Conservation (phyloP, 257 asterid genomes). For the Penstemon eatonii region DNA sequence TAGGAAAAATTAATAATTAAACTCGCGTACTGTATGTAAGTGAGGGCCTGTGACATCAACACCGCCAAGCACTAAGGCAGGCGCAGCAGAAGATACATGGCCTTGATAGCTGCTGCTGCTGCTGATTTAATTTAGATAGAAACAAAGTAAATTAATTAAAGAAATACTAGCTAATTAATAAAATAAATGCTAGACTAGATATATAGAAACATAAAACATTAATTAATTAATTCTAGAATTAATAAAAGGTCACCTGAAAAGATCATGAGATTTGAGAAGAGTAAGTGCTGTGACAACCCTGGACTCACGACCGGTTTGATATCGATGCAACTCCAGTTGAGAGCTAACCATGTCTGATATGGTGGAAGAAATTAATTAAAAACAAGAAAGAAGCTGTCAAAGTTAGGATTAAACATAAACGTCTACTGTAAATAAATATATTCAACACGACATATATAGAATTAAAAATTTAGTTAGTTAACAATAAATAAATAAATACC, state of each 20-base stretch:
- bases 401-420: background rate
- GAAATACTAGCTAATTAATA: background rate
- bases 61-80: constrained; percentile 81
- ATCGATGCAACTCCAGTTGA: constrained; percentile 82
- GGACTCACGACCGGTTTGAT: constrained; percentile 90
- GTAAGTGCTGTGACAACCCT: constrained; percentile 92
- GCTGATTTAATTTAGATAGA: constrained; percentile 17
- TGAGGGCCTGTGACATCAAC: constrained; percentile 94
- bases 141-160: constrained; percentile 15
- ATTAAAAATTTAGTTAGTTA: no score
- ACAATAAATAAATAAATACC: constrained; percentile 45
- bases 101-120: constrained; percentile 65
- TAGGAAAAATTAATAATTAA: constrained; percentile 19
- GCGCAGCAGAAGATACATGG: constrained; percentile 69
- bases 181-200: background rate
- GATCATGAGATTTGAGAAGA: constrained; percentile 70
- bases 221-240: constrained; percentile 19
- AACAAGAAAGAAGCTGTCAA: constrained; percentile 9
- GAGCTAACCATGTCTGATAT: constrained; percentile 87
- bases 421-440: background rate
- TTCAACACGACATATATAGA: no score
- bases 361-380: constrained; percentile 14
- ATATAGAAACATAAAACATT: background rate
- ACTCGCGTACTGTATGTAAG: constrained; percentile 72
- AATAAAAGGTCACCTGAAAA: constrained; percentile 75